phyloP scores from a whole-genome alignment of 352 stramenopile species.

The Globisporangium megalacanthum region DNA sequence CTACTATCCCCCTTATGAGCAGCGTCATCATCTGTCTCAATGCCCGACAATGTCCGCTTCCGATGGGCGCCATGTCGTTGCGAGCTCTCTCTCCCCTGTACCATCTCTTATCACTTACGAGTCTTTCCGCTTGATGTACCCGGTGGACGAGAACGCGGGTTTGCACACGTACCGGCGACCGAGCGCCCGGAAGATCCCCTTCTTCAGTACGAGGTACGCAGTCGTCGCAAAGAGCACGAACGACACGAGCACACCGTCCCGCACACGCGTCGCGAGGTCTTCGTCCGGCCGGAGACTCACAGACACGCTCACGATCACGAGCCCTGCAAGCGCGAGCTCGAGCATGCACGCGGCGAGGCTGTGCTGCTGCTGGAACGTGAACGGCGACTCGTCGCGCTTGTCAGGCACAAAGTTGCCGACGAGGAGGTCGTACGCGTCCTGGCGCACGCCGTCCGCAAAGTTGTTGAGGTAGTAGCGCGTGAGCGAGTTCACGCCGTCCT shows the following conservation, averaged over 20 bases:
- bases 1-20: too few species aligned
- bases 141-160: constrained; percentile 77
- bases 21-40: too few species aligned
- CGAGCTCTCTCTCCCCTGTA: too few species aligned
- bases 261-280: constrained; percentile 50
- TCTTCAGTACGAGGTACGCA: constrained; percentile 76
- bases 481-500: constrained; percentile 94
- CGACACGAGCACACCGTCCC: constrained; percentile 53
- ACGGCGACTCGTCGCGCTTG: constrained; percentile 73
- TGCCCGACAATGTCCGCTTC: too few species aligned
- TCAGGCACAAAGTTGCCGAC: constrained; percentile 74
- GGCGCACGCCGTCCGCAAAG: constrained; percentile 90
- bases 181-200: constrained; percentile 71
- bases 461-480: constrained; percentile 96
- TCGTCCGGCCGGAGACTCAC: constrained; percentile 56
- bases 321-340: constrained; percentile 38
- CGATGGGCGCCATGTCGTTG: too few species aligned
- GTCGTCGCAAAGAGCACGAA: constrained; percentile 39
- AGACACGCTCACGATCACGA: constrained; percentile 56
- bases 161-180: constrained; percentile 83
- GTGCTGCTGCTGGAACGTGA: constrained; percentile 82
- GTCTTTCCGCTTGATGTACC: constrained; percentile 81
- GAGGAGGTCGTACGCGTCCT: constrained; percentile 92
- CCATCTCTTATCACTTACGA: too few species aligned
- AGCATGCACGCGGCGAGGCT: constrained; percentile 56